Evolutionary conservation across 495 filamentous ascomycete species (phyloP).

Genomic region (Polyplosphaeria fusca): DNA sequence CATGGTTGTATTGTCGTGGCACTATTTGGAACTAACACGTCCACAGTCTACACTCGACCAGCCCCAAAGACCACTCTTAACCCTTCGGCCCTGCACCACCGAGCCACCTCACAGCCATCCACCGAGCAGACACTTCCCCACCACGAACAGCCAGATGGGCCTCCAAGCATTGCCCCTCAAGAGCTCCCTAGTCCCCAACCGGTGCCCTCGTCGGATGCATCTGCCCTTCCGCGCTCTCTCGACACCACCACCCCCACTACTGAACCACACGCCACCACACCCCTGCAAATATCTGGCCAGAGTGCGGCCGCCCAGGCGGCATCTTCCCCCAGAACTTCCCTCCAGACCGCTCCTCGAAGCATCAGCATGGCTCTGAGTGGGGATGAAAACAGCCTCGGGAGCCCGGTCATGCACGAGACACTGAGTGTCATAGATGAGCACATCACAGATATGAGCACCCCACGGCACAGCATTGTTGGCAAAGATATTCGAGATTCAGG

Average conservation of each 20-base stretch:
- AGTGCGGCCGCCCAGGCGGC: conserved; percentile 3
- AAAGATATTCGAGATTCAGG: conserved; percentile 65
- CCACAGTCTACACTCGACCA: conserved; percentile 42
- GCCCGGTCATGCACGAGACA: conserved; percentile 93
- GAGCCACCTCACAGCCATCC: conserved; percentile 19
- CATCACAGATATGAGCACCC: conserved; percentile 86
- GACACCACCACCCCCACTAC: background rate
- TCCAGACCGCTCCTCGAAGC: conserved; percentile 44
- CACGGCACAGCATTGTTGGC: conserved; percentile 55
- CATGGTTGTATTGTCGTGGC: background rate
- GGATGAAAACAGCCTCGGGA: conserved; percentile 29
- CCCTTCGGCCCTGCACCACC: conserved; percentile 27
- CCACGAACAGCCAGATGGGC: background rate
- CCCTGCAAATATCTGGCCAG: conserved; percentile 21
- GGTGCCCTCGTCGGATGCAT: background rate
- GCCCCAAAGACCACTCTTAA: conserved; percentile 38
- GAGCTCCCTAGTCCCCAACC: conserved; percentile 1
- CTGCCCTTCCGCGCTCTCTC: background rate
- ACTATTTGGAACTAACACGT: conserved; percentile 1
- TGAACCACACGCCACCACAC: conserved; percentile 9
- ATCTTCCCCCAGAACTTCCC: conserved; percentile 13
- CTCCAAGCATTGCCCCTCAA: background rate
- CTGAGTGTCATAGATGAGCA: conserved; percentile 97
- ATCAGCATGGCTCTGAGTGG: conserved; percentile 47
- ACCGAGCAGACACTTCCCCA: background rate